Percentiles rank a stretch among this genome's conserved stretches.
Conservation (phyloP, 2,329 filamentous ascomycete species). For the Pyrenophora tritici-repentis region DNA sequence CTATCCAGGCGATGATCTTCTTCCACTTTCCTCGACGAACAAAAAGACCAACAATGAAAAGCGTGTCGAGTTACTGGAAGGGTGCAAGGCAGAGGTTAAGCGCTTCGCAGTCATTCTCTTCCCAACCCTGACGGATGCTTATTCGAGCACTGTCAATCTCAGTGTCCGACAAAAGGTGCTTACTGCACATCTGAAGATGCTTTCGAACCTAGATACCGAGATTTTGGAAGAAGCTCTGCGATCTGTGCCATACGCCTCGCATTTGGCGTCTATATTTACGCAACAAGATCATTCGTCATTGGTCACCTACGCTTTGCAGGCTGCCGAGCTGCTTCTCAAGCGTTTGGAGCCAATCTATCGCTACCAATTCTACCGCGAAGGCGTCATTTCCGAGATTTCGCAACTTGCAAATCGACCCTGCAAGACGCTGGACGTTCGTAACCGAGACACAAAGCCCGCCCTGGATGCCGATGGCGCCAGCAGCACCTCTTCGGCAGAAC, state of each 20-base stretch:
- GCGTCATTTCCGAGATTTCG: constrained; percentile 87
- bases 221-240: constrained; percentile 86
- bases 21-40: constrained; percentile 49
- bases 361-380: constrained; percentile 96
- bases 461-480: constrained; percentile 35
- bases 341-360: constrained; percentile 87
- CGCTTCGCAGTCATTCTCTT: constrained; percentile 92
- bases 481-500: constrained; percentile 31
- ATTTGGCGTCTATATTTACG: constrained; percentile 90
- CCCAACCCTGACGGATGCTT: constrained; percentile 93
- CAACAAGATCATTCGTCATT: constrained; percentile 91
- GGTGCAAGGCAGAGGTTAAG: constrained; percentile 84
- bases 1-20: constrained; percentile 53
- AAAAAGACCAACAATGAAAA: constrained; percentile 74
- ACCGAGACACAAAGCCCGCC: constrained; percentile 33
- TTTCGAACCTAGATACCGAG: constrained; percentile 85
- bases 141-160: constrained; percentile 95
- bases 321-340: constrained; percentile 83
- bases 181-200: constrained; percentile 95
- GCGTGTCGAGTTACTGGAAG: constrained; percentile 77
- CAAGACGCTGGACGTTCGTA: constrained; percentile 36
- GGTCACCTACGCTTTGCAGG: constrained; percentile 85
- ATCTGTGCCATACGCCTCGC: constrained; percentile 92
- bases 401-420: constrained; percentile 68
- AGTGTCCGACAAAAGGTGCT: constrained; percentile 94